Base-by-base conservation (phyloP, 2,329 filamentous ascomycete species). In the Sporothrix variecibatus region DNA sequence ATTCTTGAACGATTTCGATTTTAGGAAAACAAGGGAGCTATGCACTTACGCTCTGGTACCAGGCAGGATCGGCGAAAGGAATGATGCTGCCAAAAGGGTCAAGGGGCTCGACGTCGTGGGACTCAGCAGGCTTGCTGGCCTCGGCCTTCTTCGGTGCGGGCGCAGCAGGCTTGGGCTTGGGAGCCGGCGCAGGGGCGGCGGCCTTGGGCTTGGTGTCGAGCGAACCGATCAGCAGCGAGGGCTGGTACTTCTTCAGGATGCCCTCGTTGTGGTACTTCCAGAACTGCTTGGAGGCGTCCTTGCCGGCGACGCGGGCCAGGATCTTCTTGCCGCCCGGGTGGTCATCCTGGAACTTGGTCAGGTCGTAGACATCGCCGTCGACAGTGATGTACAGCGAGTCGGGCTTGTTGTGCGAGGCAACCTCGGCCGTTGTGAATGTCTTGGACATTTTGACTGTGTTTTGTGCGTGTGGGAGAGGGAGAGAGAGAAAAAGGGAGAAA, bases 321-420 rank as follows among this genome's bases (percentile, higher is more conserved):
- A 91, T 90, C 85, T 90, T 90, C 84, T 90, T 90, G 81, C 88
- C 88, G 74, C 88, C 94, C 82, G 93, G 93, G 82, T 95, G 93
- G 77, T 95, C 92, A 75, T 95, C 91, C 82, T 94, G 92, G 82
- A 95, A 95, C 80, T 91, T 94, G 79, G 94, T 97, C 79, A 98
- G 82, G 81, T 99, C 95, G 83, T 97, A 98, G 78, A 98, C 95
- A 83, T 98, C 95, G 79, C 95, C 93, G 78, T 98, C 95, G 78
- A 98, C 91, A 77, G 97, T 90, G 80, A 98, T 93, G 90, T 91
- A 98, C 76, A 98, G 87, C 81, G 91, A 92, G 80, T 94, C 90
- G 64, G 91, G 84, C 85, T 95, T 97, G 87, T 94, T 97, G 84
- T 98, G 95, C 84, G 93, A 90, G 81, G 95, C 91, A 76, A 99